Conservation (phyloP, 192 early-diverging fungal genomes). For the Rhizophagus prolifer region DNA sequence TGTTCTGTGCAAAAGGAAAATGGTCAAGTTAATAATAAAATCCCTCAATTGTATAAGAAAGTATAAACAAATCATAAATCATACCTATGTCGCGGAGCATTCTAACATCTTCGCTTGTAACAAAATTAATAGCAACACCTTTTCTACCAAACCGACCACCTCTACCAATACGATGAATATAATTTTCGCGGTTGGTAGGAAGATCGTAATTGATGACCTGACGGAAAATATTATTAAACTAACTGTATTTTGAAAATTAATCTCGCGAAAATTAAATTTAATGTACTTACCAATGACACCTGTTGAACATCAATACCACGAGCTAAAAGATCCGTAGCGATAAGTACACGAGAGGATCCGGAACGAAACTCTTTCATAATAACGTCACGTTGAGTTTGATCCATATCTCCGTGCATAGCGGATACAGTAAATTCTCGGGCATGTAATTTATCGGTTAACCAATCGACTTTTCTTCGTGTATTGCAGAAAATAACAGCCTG, state of each 20-base stretch:
- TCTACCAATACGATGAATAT: slow-evolving; percentile 98
- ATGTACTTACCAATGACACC: slow-evolving; percentile 79
- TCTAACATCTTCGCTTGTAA: slow-evolving; percentile 87
- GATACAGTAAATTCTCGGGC: slow-evolving; percentile 96
- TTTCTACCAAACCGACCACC: slow-evolving; percentile 97
- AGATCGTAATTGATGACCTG: slow-evolving; percentile 85
- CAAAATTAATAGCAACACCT: slow-evolving; percentile 98
- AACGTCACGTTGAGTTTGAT: slow-evolving; percentile 94
- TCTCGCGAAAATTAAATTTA: no score
- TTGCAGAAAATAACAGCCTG: slow-evolving; percentile 99
- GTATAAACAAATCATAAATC: no score
- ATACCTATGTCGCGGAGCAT: slow-evolving; percentile 90
- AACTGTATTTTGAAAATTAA: neutral
- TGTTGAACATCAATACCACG: slow-evolving; percentile 99
- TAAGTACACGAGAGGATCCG: slow-evolving; percentile 86
- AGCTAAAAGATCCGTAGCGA: slow-evolving; percentile 99
- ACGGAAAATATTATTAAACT: neutral
- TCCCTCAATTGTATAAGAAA: no score
- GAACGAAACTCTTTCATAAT: slow-evolving; percentile 98
- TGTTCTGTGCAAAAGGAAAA: slow-evolving; percentile 51
- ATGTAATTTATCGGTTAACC: slow-evolving; percentile 94
- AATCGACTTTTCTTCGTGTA: slow-evolving; percentile 95
- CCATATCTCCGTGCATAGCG: slow-evolving; percentile 99
- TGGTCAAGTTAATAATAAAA: no score
- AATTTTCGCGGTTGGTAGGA: slow-evolving; percentile 92